Evolutionary conservation across 139 green algal genomes (phyloP), one percentile per base, ranked within the genome.

Genomic region (Nannochloris sp.): DNA sequence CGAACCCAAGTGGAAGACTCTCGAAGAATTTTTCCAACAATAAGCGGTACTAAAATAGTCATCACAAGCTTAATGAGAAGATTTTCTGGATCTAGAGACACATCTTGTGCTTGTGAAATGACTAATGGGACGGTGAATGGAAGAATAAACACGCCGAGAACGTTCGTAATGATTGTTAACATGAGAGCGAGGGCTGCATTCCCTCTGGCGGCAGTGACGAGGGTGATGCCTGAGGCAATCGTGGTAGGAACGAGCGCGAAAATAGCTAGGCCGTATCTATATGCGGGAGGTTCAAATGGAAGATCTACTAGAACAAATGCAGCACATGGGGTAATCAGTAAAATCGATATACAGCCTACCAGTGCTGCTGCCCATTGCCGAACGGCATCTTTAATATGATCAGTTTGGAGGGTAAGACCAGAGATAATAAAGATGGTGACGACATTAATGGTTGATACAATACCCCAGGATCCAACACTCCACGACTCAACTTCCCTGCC

Each of bases 191-290:
- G 72, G 4, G 87, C 83, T 2, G 15, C 54, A 6, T 61, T 32
- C 39, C 25, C 14, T 14, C 4, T 63, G 8, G 54, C 24, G 8
- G 7, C 36, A 46, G n/a, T 3, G n/a, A 25, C 60, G 27, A 31
- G 34, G 1, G 81, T 66, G 4, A 92, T 85, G 13, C 85, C 85
- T 1, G 77, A 81, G 5, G 85, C 89, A n/a, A 96, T 75, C 0
- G 89, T 92, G 6, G 89, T 94, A 5, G 89, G 89, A 24, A 89
- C 79, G 10, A 68, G 79, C 4, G 81, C 81, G 69, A 95, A 94
- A 29, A 96, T 73, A 8, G 88, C 83, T 8, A 95, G 73, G 6
- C 89, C 89, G 9, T 48, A 72, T 8, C 48, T 24, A 63, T 88
- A 91, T 60, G 84, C 85, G 13, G 53, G 35, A 0, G 85, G 83